Conservation (phyloP, 768 basidiomycete genomes). For the Rhizopogon roseolus region DNA sequence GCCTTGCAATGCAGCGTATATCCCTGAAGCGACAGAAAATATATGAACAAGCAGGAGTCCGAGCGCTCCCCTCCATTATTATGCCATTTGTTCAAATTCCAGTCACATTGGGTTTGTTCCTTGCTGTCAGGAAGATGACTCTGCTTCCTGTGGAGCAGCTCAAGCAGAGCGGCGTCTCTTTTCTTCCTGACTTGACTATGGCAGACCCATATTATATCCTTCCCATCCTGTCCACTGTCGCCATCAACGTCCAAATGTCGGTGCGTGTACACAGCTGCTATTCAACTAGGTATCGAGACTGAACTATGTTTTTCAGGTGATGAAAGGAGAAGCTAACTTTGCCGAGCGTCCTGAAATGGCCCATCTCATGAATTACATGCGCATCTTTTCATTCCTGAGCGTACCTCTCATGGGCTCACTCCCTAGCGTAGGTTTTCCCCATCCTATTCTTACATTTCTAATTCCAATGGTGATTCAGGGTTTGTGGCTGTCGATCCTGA, state of each 20-base stretch:
- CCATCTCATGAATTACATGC: conserved; percentile 67
- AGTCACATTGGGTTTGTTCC: conserved; percentile 78
- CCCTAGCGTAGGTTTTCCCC: conserved; percentile 51
- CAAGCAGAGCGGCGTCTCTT: conserved; percentile 66
- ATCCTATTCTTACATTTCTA: not conserved
- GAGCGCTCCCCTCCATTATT: conserved; percentile 48
- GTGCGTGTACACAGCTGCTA: conserved; percentile 29
- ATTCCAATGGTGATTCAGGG: conserved; percentile 35
- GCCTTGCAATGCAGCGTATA: conserved; percentile 35
- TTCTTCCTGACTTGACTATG: conserved; percentile 73
- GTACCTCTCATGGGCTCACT: conserved; percentile 53
- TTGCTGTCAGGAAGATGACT: conserved; percentile 71
- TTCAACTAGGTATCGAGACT: not conserved
- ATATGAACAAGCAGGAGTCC: conserved; percentile 63
- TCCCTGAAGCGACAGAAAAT: conserved; percentile 45
- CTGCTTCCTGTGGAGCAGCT: conserved; percentile 70
- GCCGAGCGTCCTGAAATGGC: conserved; percentile 46
- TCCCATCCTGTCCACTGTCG: conserved; percentile 51
- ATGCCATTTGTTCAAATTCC: conserved; percentile 68
- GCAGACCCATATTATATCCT: conserved; percentile 75
- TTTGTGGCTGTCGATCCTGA: conserved; percentile 52
- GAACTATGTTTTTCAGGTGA: conserved; percentile 23
- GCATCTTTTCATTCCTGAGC: conserved; percentile 47
- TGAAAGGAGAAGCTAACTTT: conserved; percentile 54
- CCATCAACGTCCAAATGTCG: conserved; percentile 65